These are phyloP conservation scores for Alternaria solani DNA, from an alignment of 2,329 filamentous ascomycete genomes.

Conservation along the genomic window DNA sequence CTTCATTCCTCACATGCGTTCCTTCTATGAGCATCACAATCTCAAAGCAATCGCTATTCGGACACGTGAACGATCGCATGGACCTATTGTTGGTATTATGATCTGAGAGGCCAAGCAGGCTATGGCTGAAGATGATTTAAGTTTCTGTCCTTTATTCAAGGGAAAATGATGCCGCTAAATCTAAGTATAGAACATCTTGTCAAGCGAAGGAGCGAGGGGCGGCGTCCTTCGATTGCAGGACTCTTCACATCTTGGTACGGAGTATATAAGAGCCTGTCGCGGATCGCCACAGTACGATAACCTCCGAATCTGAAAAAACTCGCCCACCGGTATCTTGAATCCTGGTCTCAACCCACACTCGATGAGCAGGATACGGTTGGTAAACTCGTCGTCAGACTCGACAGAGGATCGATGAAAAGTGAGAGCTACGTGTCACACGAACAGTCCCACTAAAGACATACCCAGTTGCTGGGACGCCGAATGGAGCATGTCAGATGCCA, in stretches of 20 bases:
- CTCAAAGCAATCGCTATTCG: not conserved
- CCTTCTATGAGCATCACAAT: not conserved
- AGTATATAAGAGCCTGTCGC: too few relatives aligned
- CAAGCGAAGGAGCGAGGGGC: too few relatives aligned
- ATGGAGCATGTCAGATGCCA: not conserved
- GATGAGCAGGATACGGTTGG: not conserved
- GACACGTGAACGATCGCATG: not conserved
- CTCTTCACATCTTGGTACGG: too few relatives aligned
- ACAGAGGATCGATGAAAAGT: not conserved
- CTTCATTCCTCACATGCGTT: not conserved
- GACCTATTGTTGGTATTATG: too few relatives aligned
- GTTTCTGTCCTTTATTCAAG: too few relatives aligned
- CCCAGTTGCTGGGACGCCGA: not conserved
- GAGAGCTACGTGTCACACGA: not conserved
- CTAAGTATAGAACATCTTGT: too few relatives aligned
- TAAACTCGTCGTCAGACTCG: conserved; percentile 1
- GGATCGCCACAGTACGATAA: too few relatives aligned
- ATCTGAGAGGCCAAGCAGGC: not conserved
- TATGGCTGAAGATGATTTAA: too few relatives aligned
- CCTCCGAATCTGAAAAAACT: too few relatives aligned
- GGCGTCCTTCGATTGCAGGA: too few relatives aligned
- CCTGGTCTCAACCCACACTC: not conserved
- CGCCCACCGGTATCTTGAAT: too few relatives aligned
- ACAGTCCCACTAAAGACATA: not conserved
- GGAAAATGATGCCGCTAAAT: too few relatives aligned